Conservation (phyloP, 495 filamentous ascomycete genomes). For the Annulohypoxylon maeteangense region DNA sequence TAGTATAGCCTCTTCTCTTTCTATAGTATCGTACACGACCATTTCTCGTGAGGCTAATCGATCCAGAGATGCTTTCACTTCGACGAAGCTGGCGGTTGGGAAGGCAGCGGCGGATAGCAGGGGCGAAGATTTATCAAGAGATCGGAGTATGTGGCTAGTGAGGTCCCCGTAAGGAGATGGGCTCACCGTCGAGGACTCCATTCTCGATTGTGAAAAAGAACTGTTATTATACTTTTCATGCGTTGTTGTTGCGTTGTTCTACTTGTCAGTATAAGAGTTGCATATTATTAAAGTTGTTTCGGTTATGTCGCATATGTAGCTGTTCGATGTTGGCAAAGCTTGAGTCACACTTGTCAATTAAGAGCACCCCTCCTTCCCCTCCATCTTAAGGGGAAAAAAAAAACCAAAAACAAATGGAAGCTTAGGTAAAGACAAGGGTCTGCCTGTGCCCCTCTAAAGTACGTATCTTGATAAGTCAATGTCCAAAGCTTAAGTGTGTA, state of each 20-base stretch:
- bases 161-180: conserved; percentile 61
- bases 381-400: background rate
- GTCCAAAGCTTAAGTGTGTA: background rate
- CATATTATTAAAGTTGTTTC: background rate
- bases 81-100: conserved; percentile 72
- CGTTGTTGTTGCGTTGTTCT: background rate
- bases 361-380: conserved; percentile 15
- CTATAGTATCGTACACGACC: conserved; percentile 84
- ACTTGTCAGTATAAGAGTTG: background rate
- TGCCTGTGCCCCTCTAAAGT: conserved; percentile 17
- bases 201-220: conserved; percentile 17
- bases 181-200: conserved; percentile 43
- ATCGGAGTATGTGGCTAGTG: conserved; percentile 71
- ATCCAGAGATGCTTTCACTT: conserved; percentile 88
- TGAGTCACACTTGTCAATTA: conserved; percentile 26
- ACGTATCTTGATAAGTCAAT: background rate
- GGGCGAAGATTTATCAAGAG: conserved; percentile 71
- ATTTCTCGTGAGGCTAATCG: conserved; percentile 84
- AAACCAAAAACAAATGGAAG: background rate
- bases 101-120: conserved; percentile 81
- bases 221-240: conserved; percentile 54
- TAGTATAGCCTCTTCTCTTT: conserved; percentile 79
- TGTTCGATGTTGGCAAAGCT: conserved; percentile 1
- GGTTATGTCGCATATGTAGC: background rate
- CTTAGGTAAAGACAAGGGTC: background rate